Evolutionary conservation across 164 flowering plant genomes (phyloP), one percentile per base, ranked within the genome.

Genomic region (Vitis amurensis): DNA sequence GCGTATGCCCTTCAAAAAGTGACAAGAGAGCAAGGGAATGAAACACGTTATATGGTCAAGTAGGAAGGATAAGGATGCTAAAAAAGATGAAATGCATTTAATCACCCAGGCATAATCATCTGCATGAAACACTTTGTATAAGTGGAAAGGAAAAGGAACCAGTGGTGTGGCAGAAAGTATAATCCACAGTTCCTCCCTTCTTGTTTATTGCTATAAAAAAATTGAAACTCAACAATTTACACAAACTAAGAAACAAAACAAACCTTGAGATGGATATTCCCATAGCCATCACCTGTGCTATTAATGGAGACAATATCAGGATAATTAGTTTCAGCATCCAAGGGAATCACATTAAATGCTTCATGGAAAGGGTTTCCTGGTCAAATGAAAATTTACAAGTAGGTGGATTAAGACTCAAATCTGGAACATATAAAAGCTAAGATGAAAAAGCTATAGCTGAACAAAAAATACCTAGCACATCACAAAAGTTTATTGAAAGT

Each of bases 341-440:
- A 69, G 23, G 61, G 74, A 61, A 77, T 73, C 55, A 74, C 89
- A 70, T 85, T 76, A 79, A 82, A 76, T 69, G 97, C 95, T 83
- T 94, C 97, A 73, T 78, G 76, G 74, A 94, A 94, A 51, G 97
- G 91, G 74, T 76, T 77, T 64, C 97, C 97, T 91, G 73, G 55
- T 50, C 67, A 63, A 78, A 69, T 44, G 9, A 55, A 71, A 69
- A 61, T 13, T 10, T 23, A 74, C 47, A 70, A 51, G 56, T 44
- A 47, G 17, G 69, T 11, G 50, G 17, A 29, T 66, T 13, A 69
- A 67, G 61, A 68, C 68, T 47, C 7, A 64, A 44, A 66, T 52
- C n/a, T 1, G 27, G 44, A 59, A 69, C 5, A 76, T 56, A 60
- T 29, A n/a, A 48, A 56, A 19, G n/a, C 69, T 3, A 27, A 47